Evolutionary conservation across 179 eudicot species (phyloP).

Genomic region (Sideroxylon spinosum): DNA sequence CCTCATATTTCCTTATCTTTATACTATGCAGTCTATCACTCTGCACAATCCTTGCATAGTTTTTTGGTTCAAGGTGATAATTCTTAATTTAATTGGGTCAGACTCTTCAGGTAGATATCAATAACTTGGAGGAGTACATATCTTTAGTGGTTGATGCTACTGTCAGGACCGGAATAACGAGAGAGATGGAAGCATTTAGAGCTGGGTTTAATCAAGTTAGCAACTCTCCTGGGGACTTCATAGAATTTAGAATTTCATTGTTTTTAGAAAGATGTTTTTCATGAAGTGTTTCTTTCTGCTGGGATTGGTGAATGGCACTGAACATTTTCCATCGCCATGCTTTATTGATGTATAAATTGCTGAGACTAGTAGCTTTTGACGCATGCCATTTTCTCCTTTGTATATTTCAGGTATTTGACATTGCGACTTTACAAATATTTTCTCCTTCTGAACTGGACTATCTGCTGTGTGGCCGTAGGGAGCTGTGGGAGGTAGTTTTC

Average conservation of each 20-base stretch:
- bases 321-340: not conserved
- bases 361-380: not conserved
- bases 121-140: conserved; percentile 76
- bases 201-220: conserved; percentile 90
- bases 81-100: conserved; percentile 9
- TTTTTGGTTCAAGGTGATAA: not conserved
- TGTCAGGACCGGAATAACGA: conserved; percentile 64
- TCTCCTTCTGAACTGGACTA: conserved; percentile 92
- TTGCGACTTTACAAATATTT: conserved; percentile 74
- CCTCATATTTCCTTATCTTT: not conserved
- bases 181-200: conserved; percentile 91
- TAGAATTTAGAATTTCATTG: not conserved
- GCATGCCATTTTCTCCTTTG: not conserved
- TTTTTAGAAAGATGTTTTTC: not conserved
- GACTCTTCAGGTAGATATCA: conserved; percentile 65
- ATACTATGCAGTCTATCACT: not conserved
- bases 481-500: conserved; percentile 83
- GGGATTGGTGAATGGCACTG: too few relatives aligned
- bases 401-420: conserved; percentile 72
- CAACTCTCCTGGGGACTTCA: not conserved
- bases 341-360: not conserved
- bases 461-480: conserved; percentile 93
- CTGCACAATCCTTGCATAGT: not conserved
- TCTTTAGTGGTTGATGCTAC: conserved; percentile 89
- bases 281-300: not conserved